Conservation (phyloP, 148 eudicot genomes). For the Camellia japonica region DNA sequence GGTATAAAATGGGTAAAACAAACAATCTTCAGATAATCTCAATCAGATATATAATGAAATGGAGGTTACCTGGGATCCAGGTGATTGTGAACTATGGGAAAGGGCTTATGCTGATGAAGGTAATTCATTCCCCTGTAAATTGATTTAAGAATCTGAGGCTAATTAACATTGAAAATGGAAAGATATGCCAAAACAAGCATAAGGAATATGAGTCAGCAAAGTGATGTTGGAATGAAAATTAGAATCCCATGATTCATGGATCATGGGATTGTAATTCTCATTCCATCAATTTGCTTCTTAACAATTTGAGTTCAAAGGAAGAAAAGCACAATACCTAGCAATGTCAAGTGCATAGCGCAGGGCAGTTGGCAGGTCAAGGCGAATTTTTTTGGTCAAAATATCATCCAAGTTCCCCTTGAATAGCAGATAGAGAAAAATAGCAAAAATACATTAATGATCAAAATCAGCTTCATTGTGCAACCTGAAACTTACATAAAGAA, state of each 20-base stretch:
- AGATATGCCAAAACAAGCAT: neutral
- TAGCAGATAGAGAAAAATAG: neutral
- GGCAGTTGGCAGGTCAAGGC: constrained; percentile 32
- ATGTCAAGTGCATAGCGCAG: constrained; percentile 46
- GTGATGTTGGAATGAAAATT: too few relatives aligned
- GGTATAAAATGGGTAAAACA: neutral
- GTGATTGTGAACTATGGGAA: constrained; percentile 43
- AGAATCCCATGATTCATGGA: neutral
- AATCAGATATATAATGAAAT: neutral
- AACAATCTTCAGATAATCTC: neutral
- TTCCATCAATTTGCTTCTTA: neutral
- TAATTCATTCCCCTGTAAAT: constrained; percentile 44
- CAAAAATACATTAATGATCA: neutral
- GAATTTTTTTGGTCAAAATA: constrained; percentile 26
- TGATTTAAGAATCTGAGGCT: neutral
- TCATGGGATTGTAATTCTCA: neutral
- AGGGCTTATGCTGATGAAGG: constrained; percentile 43
- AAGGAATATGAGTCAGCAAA: neutral
- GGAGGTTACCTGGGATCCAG: constrained; percentile 28
- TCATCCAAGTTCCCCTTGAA: constrained; percentile 37
- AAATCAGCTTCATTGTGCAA: neutral
- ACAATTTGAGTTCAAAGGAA: neutral
- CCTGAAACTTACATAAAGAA: neutral
- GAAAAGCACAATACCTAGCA: constrained; percentile 28
- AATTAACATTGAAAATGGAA: neutral